Evolutionary conservation across 805 yeast species (phyloP), one percentile per base, ranked within the genome.

Genomic region (Barnettozyma pratensis): DNA sequence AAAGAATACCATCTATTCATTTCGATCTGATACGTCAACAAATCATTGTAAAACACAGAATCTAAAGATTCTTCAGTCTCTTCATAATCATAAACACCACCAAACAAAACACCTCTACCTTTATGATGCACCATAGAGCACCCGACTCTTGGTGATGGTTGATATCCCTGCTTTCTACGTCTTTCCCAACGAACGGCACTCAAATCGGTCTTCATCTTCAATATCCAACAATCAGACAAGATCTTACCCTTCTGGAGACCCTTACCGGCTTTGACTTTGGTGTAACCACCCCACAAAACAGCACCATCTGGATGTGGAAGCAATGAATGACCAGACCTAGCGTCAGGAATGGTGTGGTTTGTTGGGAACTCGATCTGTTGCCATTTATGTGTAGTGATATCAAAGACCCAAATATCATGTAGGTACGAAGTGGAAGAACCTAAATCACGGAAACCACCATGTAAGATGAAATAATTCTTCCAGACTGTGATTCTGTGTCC

Each of bases 91-190:
- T 79, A 91, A 11, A 94, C 99, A 58, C 98, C 98, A 37, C 98
- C 98, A 70, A 92, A 94, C 61, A 91, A 60, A 8, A 92, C 76
- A 49, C 97, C 97, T 70, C 97, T 81, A 50, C 95, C 95, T 58
- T 87, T 86, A 67, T 92, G 98, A 55, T 75, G 75, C 8, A 83
- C 90, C 83, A 92, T 79, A 4, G 95, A 83, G 61, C 96, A 86
- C 0, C 99, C 98, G n/a, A 88, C 97, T 58, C 98, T 77, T 11
- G 97, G 87, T 2, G 92, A 80, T 4, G 97, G 97, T 52, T 84
- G 90, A 63, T 84, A 87, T 4, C 96, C 96, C 62, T 88, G 92
- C 57, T 87, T 89, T 52, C 87, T 79, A 55, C 96, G 79, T 62
- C 97, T 76, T 67, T 94, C 98, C 86, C 96, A 91, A 54, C 95